Base-by-base conservation (phyloP, 306 rosid genomes). In the Datisca glomerata region DNA sequence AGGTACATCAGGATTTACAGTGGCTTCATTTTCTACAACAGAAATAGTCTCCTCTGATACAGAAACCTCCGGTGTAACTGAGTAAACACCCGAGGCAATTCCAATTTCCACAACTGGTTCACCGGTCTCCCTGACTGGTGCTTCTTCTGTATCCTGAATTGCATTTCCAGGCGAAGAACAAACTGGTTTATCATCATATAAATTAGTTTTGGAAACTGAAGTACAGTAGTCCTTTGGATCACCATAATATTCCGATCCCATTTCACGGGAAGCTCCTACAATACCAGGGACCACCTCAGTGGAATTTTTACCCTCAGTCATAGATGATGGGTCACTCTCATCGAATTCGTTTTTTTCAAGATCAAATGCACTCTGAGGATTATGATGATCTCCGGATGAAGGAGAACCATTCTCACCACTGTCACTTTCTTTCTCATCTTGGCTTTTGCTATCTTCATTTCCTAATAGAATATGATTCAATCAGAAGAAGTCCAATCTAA, bases 391-490 rank as follows among this genome's bases (percentile, higher is more conserved):
- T 40, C 58, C 55, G 60, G 60, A 12, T 5, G 55, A 63, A 20
- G 78, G 68, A 36, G 72, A 78, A 56, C 27, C 23, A 31, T 57
- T 45, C 50, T 68, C 78, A 12, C 86, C 68, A 13, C 75, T 67
- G 59, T 70, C 93, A 55, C 76, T 75, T 39, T 68, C 76, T 58
- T 65, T 70, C 59, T 59, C 86, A 51, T 72, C 76, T 60, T 21
- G 66, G 24, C 60, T 64, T 64, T 71, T 76, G 66, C 58, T 49
- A 28, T 64, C 79, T 50, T 72, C 79, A 39, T 51, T 69, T 45
- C 77, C 96, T 87, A 59, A 18, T 56, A 86, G 23, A 34, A n/a
- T n/a, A n/a, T n/a, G n/a, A n/a, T n/a, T n/a, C n/a, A n/a, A n/a
- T n/a, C n/a, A n/a, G n/a, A n/a, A n/a, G n/a, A n/a, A n/a, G n/a